These are phyloP conservation scores for Termitomyces sp. DNA, from an alignment of 1,284 basidiomycete species.

Conservation along the genomic window DNA sequence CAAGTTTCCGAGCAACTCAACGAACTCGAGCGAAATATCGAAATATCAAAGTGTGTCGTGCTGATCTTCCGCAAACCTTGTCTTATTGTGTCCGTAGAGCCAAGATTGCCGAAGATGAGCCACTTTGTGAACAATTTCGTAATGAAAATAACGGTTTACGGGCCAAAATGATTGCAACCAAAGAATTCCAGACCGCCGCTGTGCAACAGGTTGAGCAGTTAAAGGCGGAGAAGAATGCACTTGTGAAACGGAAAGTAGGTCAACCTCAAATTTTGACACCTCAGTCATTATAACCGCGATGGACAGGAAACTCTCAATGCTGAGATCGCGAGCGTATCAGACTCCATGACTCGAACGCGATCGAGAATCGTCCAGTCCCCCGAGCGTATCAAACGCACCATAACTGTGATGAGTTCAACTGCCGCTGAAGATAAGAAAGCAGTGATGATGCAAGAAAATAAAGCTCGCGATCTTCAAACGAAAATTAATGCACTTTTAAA, in stretches of 20 bases:
- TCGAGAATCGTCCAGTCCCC: slow-evolving; percentile 82
- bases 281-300: not conserved
- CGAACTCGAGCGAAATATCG: slow-evolving; percentile 51
- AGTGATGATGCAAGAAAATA: slow-evolving; percentile 58
- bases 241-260: slow-evolving; percentile 53
- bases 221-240: slow-evolving; percentile 59
- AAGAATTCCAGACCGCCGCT: slow-evolving; percentile 57
- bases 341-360: slow-evolving; percentile 56
- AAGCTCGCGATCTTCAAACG: slow-evolving; percentile 70
- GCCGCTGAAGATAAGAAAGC: slow-evolving; percentile 59
- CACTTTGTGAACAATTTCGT: slow-evolving; percentile 57
- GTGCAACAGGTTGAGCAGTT: slow-evolving; percentile 60
- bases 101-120: slow-evolving; percentile 67
- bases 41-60: slow-evolving; percentile 54
- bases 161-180: slow-evolving; percentile 60
- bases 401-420: slow-evolving; percentile 63
- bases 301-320: slow-evolving; percentile 53
- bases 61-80: not conserved
- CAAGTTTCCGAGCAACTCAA: slow-evolving; percentile 46
- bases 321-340: slow-evolving; percentile 53
- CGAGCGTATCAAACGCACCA: slow-evolving; percentile 77
- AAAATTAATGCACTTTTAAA: slow-evolving; percentile 66
- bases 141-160: slow-evolving; percentile 60
- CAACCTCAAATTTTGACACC: not conserved
- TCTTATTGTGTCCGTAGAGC: slow-evolving; percentile 36